Evolutionary conservation across 73 alveolate species (phyloP).

Genomic region (Symbiodinium pilosum): DNA sequence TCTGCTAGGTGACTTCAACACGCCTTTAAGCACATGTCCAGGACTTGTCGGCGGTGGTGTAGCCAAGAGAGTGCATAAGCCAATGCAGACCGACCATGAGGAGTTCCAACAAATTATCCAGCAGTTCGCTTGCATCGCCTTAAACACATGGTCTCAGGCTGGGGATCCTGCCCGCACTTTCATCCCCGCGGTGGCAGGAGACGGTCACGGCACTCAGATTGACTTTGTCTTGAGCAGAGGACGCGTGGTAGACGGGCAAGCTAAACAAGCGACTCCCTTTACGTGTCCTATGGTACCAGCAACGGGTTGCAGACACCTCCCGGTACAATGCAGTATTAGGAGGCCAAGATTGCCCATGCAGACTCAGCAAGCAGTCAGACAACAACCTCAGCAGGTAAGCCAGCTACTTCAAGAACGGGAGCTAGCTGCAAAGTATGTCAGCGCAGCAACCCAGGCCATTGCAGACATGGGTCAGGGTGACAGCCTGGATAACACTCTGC

Average conservation of each 20-base stretch:
- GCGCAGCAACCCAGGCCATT: too few species aligned
- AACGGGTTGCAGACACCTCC: neutral
- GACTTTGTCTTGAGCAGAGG: neutral
- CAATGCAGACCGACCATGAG: neutral
- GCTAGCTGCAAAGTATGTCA: too few species aligned
- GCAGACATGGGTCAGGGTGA: too few species aligned
- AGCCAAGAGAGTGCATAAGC: neutral
- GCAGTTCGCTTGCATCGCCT: neutral
- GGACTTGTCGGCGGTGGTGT: neutral
- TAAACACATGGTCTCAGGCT: neutral
- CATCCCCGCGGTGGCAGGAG: neutral
- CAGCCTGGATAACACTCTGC: too few species aligned
- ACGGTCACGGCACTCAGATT: neutral
- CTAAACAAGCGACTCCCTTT: neutral
- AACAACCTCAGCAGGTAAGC: too few species aligned
- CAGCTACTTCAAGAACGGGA: too few species aligned
- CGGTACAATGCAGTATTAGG: neutral
- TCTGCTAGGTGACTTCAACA: neutral
- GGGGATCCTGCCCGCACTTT: neutral
- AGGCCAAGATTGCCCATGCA: too few species aligned
- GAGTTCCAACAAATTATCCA: neutral
- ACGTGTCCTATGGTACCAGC: neutral
- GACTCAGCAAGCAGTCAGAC: too few species aligned
- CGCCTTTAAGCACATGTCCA: neutral
- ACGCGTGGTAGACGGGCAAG: neutral